Percentiles rank a stretch among this genome's conserved stretches.
Conservation (phyloP, 768 basidiomycete species). For the Auricularia auricula-judae region DNA sequence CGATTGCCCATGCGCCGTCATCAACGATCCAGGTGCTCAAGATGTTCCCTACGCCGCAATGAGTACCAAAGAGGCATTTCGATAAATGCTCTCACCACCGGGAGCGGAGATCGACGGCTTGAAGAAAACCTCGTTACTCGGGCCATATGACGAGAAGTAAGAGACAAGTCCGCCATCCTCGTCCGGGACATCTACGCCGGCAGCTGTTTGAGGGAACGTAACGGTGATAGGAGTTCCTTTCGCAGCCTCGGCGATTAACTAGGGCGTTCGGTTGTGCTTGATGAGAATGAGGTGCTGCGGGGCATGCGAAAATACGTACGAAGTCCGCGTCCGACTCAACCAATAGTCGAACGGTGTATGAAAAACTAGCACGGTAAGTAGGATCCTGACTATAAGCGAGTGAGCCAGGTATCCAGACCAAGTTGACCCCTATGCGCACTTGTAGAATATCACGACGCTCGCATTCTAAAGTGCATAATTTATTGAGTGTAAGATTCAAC, state of each 20-base stretch:
- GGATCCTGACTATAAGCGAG: too few species aligned
- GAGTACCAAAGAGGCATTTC: constrained; percentile 23
- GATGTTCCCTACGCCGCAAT: constrained; percentile 22
- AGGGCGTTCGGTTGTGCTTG: background rate
- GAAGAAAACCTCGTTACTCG: constrained; percentile 46
- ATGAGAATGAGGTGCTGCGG: too few species aligned
- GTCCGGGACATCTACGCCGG: constrained; percentile 30
- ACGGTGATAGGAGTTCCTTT: constrained; percentile 28
- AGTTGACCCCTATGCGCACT: too few species aligned
- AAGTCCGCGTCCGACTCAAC: too few species aligned
- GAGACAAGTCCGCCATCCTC: constrained; percentile 40
- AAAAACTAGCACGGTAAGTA: too few species aligned
- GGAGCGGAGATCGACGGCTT: background rate
- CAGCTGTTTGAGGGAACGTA: constrained; percentile 34
- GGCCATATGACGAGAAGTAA: constrained; percentile 16
- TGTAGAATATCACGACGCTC: too few species aligned
- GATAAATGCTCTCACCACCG: background rate
- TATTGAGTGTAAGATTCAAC: too few species aligned
- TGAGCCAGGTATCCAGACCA: too few species aligned
- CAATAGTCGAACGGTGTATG: too few species aligned
- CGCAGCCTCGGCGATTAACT: constrained; percentile 40
- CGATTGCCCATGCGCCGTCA: constrained; percentile 28
- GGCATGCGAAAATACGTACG: too few species aligned
- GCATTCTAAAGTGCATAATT: too few species aligned
- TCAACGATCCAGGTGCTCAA: constrained; percentile 33